Conservation (phyloP, 129 eudicot genomes). For the Flaveria ramosissima region DNA sequence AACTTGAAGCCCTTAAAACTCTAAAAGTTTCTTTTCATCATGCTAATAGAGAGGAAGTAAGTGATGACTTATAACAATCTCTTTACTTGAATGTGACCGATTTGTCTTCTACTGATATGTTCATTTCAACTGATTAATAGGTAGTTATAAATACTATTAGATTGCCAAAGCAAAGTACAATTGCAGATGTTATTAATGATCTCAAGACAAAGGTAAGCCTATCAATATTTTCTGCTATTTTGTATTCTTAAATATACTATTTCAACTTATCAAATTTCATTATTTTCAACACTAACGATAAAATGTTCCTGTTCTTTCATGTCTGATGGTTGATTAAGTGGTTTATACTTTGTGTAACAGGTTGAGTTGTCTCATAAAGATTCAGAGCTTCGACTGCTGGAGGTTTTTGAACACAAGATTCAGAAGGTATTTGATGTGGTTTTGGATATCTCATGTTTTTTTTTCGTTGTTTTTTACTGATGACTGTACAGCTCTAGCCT, state of each 20-base stretch:
- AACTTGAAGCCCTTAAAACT: constrained; percentile 69
- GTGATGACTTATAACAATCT: constrained; percentile 12
- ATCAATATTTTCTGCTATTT: no score
- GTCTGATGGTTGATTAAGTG: background rate
- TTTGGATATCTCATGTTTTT: background rate
- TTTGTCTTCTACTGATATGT: constrained; percentile 7
- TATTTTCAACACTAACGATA: no score
- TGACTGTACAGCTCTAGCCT: background rate
- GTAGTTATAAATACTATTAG: constrained; percentile 62
- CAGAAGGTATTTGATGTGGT: constrained; percentile 59
- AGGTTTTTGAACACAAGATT: constrained; percentile 80
- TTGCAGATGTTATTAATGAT: constrained; percentile 67
- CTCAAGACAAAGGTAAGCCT: constrained; percentile 59
- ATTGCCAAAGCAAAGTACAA: constrained; percentile 76
- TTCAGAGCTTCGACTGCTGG: constrained; percentile 78
- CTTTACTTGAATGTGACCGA: background rate
- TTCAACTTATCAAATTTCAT: background rate
- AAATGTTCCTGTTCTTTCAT: background rate
- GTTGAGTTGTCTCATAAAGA: constrained; percentile 68
- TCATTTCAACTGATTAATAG: constrained; percentile 36
- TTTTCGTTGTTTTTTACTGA: background rate
- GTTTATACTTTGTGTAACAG: constrained; percentile 36
- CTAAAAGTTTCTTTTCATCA: constrained; percentile 72
- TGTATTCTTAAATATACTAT: no score
- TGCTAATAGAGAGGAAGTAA: constrained; percentile 71